phyloP scores from a whole-genome alignment of 1,284 basidiomycete genomes.

The Heliocybe sulcata region DNA sequence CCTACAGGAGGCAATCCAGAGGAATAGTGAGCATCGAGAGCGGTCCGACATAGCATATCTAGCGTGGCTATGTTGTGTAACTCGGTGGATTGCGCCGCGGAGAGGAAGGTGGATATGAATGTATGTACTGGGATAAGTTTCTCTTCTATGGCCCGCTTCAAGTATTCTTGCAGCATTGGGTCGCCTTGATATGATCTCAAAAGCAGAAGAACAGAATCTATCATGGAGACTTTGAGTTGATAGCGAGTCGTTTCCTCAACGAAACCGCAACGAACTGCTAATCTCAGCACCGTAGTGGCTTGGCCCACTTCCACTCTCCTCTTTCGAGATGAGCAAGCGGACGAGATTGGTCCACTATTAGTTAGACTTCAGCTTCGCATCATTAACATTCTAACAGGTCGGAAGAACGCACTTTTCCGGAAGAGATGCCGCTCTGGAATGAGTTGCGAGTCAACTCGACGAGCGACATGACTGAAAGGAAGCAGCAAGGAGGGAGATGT shows the following conservation, averaged over 20 bases:
- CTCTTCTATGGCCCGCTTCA: conserved; percentile 49
- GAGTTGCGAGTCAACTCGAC: conserved; percentile 1
- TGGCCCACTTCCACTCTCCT: neutral
- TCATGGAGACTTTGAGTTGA: neutral
- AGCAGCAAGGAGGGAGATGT: neutral
- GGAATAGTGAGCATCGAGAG: conserved; percentile 53
- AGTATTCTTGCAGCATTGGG: conserved; percentile 33
- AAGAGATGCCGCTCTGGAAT: conserved; percentile 1
- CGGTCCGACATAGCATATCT: conserved; percentile 58
- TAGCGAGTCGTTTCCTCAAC: no score
- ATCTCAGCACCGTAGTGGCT: neutral
- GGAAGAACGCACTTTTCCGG: conserved; percentile 2
- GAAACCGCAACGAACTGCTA: neutral
- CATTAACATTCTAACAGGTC: neutral
- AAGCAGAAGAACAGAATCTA: conserved; percentile 10
- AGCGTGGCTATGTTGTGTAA: conserved; percentile 58
- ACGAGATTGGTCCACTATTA: neutral
- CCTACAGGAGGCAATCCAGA: conserved; percentile 44
- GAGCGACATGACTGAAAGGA: neutral
- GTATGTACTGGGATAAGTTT: conserved; percentile 47
- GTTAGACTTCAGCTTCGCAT: neutral
- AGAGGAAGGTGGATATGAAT: conserved; percentile 50
- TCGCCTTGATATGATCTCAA: conserved; percentile 15
- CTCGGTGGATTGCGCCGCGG: conserved; percentile 33
- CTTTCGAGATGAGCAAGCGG: neutral